Conservation (phyloP, 139 green algal species). For the Picochlorum sp. region DNA sequence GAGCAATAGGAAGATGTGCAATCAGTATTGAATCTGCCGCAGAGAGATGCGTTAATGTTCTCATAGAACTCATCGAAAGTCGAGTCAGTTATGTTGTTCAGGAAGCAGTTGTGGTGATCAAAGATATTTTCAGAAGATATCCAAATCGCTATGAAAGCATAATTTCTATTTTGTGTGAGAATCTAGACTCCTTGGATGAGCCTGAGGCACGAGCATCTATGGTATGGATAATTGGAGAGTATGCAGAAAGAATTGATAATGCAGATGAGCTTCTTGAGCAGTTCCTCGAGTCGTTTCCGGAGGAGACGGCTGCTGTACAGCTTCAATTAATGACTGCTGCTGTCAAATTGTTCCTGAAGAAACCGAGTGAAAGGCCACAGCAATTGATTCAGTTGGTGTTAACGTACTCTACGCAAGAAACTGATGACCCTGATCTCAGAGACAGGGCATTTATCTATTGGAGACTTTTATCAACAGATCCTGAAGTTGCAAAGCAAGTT, state of each 20-base stretch:
- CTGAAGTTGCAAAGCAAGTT: constrained; percentile 84
- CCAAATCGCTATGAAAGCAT: constrained; percentile 93
- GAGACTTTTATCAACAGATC: constrained; percentile 92
- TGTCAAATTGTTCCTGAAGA: constrained; percentile 99
- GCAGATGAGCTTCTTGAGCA: constrained; percentile 93
- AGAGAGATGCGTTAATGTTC: constrained; percentile 89
- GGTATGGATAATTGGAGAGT: constrained; percentile 99
- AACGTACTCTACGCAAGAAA: constrained; percentile 82
- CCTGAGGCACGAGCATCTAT: constrained; percentile 90
- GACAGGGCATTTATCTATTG: constrained; percentile 99
- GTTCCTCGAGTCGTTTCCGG: constrained; percentile 95
- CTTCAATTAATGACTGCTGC: constrained; percentile 95
- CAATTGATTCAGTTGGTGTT: constrained; percentile 91
- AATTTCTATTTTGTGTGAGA: constrained; percentile 91
- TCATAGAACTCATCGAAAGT: constrained; percentile 94
- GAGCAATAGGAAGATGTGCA: constrained; percentile 89
- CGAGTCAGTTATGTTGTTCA: constrained; percentile 98
- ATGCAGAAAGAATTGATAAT: constrained; percentile 98
- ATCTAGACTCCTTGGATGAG: constrained; percentile 93
- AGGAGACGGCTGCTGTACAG: constrained; percentile 88
- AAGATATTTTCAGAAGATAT: constrained; percentile 91
- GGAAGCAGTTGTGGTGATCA: constrained; percentile 96
- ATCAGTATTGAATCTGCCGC: constrained; percentile 79
- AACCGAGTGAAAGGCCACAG: constrained; percentile 73
- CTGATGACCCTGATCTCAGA: constrained; percentile 95